These are phyloP conservation scores for Suillus clintonianus DNA, from an alignment of 768 basidiomycete species.

Conservation along the genomic window DNA sequence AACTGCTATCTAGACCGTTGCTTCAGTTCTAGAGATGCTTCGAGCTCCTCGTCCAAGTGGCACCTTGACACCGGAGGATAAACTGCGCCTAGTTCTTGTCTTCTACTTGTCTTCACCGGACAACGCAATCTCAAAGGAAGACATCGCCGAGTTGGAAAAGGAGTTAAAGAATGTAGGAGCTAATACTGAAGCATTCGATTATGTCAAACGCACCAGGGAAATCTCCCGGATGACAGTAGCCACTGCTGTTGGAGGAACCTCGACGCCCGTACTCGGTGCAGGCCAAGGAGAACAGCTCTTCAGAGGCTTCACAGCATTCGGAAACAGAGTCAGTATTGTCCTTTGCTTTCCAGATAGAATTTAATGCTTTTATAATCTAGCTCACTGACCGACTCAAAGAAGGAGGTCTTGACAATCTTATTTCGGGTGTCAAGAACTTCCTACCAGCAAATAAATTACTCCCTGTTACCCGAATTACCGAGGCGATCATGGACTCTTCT, in stretches of 20 bases:
- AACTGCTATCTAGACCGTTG: conserved; percentile 55
- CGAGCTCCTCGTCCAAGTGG: conserved; percentile 69
- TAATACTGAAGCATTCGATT: conserved; percentile 83
- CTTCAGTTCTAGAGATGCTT: conserved; percentile 84
- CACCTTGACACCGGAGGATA: conserved; percentile 74
- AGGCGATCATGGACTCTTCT: conserved; percentile 97
- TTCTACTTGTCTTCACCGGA: conserved; percentile 91
- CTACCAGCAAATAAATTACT: conserved; percentile 92
- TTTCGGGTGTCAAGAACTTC: conserved; percentile 98
- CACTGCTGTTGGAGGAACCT: conserved; percentile 54
- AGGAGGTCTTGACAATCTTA: conserved; percentile 93
- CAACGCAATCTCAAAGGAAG: conserved; percentile 81
- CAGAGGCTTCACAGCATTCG: conserved; percentile 90
- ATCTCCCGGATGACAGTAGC: conserved; percentile 90
- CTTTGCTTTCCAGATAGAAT: neutral
- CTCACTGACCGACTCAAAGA: conserved; percentile 92
- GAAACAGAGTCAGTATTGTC: conserved; percentile 68
- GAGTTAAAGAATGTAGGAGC: conserved; percentile 83
- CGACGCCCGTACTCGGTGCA: conserved; percentile 68
- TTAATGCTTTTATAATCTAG: conserved; percentile 40
- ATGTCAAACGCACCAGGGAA: conserved; percentile 88
- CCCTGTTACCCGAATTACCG: conserved; percentile 88
- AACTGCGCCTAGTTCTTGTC: conserved; percentile 91
- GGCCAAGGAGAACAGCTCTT: conserved; percentile 87
- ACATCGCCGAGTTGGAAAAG: conserved; percentile 83